These are phyloP conservation scores for Tricholoma matsutake DNA, from an alignment of 768 basidiomycete species.

Conservation along the genomic window DNA sequence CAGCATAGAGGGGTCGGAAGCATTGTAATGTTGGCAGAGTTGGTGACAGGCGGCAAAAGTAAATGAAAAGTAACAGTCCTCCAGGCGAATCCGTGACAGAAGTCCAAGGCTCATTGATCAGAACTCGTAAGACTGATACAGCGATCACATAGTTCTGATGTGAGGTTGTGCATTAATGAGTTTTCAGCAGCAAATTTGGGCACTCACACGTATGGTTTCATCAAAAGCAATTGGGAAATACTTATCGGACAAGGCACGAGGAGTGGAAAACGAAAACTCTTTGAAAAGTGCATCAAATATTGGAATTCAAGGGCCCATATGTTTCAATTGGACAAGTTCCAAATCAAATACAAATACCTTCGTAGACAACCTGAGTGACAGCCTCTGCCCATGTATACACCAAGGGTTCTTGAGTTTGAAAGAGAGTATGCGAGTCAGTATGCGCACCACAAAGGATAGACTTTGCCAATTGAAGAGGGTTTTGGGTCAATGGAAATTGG, in stretches of 20 bases:
- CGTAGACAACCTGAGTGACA: neutral
- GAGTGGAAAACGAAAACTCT: too few relatives aligned
- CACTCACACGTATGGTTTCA: too few relatives aligned
- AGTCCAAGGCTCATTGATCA: neutral
- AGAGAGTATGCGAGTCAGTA: too few relatives aligned
- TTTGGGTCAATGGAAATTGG: slow-evolving; percentile 39
- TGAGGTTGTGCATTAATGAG: too few relatives aligned
- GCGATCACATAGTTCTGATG: neutral
- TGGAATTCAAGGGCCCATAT: neutral
- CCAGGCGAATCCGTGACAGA: too few relatives aligned
- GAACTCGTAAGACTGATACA: neutral
- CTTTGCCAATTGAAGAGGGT: slow-evolving; percentile 38
- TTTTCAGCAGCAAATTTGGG: too few relatives aligned
- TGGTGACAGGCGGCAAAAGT: neutral
- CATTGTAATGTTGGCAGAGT: neutral
- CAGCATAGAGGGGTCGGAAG: too few relatives aligned
- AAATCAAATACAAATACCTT: neutral
- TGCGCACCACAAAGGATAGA: too few relatives aligned
- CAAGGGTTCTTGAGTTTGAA: neutral
- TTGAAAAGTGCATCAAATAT: neutral
- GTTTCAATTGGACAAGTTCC: too few relatives aligned
- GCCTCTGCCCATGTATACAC: neutral
- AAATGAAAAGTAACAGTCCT: neutral
- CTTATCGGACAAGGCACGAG: too few relatives aligned
- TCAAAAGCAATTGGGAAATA: too few relatives aligned